Conservation (phyloP, 768 basidiomycete genomes). For the Pholiota conissans region DNA sequence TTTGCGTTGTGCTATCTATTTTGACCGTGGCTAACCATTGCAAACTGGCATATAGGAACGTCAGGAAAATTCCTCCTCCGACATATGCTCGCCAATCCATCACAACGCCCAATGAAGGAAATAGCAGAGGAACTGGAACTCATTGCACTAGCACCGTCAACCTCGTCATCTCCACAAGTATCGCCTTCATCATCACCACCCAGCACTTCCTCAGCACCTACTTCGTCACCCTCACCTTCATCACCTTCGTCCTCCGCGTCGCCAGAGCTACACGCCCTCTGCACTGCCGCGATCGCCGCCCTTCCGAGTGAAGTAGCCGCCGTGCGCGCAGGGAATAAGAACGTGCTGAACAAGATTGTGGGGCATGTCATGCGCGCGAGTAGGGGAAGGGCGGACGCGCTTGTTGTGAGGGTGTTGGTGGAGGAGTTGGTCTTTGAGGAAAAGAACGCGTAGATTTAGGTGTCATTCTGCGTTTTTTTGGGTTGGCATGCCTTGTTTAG, state of each 20-base stretch:
- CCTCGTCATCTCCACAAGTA: neutral
- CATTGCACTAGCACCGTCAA: slow-evolving; percentile 33
- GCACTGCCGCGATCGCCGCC: slow-evolving; percentile 60
- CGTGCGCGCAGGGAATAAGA: slow-evolving; percentile 66
- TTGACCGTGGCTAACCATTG: neutral
- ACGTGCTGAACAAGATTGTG: slow-evolving; percentile 78
- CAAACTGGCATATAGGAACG: slow-evolving; percentile 48
- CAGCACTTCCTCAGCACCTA: slow-evolving; percentile 12
- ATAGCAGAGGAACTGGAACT: slow-evolving; percentile 54
- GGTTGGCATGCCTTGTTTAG: too few species aligned
- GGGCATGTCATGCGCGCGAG: slow-evolving; percentile 86
- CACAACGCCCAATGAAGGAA: slow-evolving; percentile 31
- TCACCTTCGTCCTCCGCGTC: neutral
- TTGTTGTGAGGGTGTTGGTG: slow-evolving; percentile 50
- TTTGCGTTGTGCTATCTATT: neutral
- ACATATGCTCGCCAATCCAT: slow-evolving; percentile 56
- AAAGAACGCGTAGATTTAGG: too few species aligned
- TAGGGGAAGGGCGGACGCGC: slow-evolving; percentile 77
- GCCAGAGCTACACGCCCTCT: slow-evolving; percentile 50
- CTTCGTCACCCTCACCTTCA: slow-evolving; percentile 17
- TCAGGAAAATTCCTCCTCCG: slow-evolving; percentile 79
- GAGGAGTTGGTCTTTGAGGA: slow-evolving; percentile 51
- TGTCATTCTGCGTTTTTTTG: too few species aligned
- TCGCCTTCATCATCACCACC: slow-evolving; percentile 13
- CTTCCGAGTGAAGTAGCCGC: slow-evolving; percentile 69